Conservation (phyloP, 2,329 filamentous ascomycete genomes). For the Aspergillus spinulosporus region DNA sequence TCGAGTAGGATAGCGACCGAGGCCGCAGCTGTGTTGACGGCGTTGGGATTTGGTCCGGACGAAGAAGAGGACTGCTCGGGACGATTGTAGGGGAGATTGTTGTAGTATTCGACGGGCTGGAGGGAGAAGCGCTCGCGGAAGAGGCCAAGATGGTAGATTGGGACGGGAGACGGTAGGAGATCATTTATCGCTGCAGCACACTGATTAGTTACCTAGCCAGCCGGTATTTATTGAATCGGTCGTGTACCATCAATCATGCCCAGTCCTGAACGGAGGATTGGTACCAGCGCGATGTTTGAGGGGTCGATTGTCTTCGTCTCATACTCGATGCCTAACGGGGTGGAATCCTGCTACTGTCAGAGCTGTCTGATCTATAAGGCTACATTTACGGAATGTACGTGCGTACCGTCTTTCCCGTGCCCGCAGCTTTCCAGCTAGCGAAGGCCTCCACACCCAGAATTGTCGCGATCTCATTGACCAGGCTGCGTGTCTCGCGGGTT, state of each 20-base stretch:
- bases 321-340: conserved; percentile 77
- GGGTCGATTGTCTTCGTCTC: conserved; percentile 64
- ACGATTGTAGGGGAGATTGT: conserved; percentile 76
- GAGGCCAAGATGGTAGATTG: conserved; percentile 90
- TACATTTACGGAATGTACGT: neutral
- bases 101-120: conserved; percentile 94
- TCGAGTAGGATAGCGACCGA: conserved; percentile 82
- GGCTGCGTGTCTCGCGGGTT: conserved; percentile 72
- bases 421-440: conserved; percentile 58
- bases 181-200: conserved; percentile 65
- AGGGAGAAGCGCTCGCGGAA: conserved; percentile 88
- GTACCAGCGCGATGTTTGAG: conserved; percentile 73
- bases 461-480: conserved; percentile 83
- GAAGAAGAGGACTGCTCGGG: conserved; percentile 23
- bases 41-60: conserved; percentile 24
- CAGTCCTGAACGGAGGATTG: conserved; percentile 87
- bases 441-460: conserved; percentile 83
- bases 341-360: conserved; percentile 60
- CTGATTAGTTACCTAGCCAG: neutral
- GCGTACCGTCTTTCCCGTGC: conserved; percentile 63
- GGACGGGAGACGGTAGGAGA: conserved; percentile 75
- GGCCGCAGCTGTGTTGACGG: conserved; percentile 45
- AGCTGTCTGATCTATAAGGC: neutral
- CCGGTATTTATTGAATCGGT: neutral
- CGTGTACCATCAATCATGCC: conserved; percentile 80